A percentile compares a stretch with the other conserved stretches of the same genome.
Conservation (phyloP, 257 asterid species). For the Misopates orontium region DNA sequence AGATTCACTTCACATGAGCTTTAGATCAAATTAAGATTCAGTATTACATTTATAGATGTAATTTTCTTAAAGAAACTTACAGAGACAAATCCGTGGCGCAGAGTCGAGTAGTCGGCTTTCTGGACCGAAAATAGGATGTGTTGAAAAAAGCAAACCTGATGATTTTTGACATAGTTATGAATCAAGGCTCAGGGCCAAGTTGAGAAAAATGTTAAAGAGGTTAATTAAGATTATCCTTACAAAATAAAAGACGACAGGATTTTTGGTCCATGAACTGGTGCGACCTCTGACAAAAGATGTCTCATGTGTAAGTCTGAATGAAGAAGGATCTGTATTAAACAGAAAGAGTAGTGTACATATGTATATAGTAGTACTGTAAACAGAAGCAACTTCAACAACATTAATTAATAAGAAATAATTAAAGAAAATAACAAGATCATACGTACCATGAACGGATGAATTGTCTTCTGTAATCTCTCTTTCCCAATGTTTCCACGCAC, state of each 20-base stretch:
- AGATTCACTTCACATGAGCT: no score
- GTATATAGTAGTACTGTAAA: not conserved
- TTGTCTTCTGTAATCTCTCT: slow-evolving; percentile 40
- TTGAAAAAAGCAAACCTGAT: slow-evolving; percentile 76
- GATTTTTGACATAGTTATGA: not conserved
- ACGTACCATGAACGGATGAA: slow-evolving; percentile 40
- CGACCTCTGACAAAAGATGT: slow-evolving; percentile 89
- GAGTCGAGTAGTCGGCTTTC: slow-evolving; percentile 81
- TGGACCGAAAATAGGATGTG: slow-evolving; percentile 79
- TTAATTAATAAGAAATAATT: not conserved
- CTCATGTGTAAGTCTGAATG: slow-evolving; percentile 89
- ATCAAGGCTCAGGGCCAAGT: not conserved
- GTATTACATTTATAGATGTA: no score
- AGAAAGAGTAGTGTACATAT: not conserved
- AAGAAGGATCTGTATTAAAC: slow-evolving; percentile 54
- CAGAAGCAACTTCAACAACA: no score
- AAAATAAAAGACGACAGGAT: slow-evolving; percentile 59
- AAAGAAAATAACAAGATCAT: not conserved
- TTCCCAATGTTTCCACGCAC: slow-evolving; percentile 98
- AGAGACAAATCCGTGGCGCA: slow-evolving; percentile 90
- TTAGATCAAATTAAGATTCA: no score
- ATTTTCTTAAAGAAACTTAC: slow-evolving; percentile 43
- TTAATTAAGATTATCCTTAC: slow-evolving; percentile 70
- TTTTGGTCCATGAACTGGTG: slow-evolving; percentile 57
- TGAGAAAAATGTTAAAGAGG: no score